Conservation (phyloP, 2,329 filamentous ascomycete genomes). For the Sporothrix dimorphospora region DNA sequence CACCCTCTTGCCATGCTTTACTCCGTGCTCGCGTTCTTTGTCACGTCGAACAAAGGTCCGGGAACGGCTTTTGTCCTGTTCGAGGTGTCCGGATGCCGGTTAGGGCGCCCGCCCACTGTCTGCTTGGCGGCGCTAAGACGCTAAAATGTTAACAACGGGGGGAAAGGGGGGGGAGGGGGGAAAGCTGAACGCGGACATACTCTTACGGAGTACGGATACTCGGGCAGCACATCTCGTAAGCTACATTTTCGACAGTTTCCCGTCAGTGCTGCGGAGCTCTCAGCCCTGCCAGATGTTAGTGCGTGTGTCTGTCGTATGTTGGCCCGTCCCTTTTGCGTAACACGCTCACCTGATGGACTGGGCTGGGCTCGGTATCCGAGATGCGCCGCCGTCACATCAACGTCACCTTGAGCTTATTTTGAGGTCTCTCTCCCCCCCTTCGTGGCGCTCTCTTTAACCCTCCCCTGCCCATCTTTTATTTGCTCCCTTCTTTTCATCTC, state of each 20-base stretch:
- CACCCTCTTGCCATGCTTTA: not conserved
- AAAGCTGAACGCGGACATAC: too few relatives aligned
- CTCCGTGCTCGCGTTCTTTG: conserved; percentile 6
- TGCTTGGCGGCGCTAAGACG: not conserved
- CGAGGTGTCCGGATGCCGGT: not conserved
- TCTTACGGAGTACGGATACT: too few relatives aligned
- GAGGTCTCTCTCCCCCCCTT: not conserved
- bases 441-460: not conserved
- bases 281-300: not conserved
- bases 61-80: not conserved
- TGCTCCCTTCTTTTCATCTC: not conserved
- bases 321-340: not conserved
- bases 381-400: conserved; percentile 17
- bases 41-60: not conserved
- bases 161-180: too few relatives aligned
- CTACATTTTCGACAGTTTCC: not conserved
- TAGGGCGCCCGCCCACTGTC: not conserved
- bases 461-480: not conserved
- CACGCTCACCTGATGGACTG: not conserved
- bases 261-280: not conserved
- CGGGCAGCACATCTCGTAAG: not conserved
- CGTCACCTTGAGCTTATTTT: conserved; percentile 4
- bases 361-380: not conserved
- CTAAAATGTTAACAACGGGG: too few relatives aligned
- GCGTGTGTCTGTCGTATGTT: not conserved